phyloP scores from a whole-genome alignment of 352 stramenopile genomes.

The Phytophthora nicotianae region DNA sequence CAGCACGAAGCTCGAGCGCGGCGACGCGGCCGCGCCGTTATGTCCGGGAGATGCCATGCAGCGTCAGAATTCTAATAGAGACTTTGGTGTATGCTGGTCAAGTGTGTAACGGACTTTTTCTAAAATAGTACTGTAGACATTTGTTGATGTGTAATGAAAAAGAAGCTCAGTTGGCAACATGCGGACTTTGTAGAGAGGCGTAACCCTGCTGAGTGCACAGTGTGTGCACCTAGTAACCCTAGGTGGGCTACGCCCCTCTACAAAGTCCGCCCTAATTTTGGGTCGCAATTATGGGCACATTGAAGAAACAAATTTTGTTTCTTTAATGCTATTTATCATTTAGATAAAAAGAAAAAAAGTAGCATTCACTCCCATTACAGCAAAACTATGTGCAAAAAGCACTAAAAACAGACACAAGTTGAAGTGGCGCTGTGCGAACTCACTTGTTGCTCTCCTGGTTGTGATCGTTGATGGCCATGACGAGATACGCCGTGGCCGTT shows the following conservation, averaged over 20 bases:
- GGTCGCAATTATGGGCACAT: no score
- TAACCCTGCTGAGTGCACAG: no score
- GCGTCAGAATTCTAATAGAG: conserved; percentile 4
- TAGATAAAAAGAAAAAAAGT: background rate
- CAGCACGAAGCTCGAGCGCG: conserved; percentile 67
- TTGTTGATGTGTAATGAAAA: background rate
- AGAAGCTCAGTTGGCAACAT: background rate
- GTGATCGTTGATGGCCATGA: conserved; percentile 38
- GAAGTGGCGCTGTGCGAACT: conserved; percentile 2
- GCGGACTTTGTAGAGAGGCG: conserved; percentile 21
- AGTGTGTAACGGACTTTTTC: conserved; percentile 1
- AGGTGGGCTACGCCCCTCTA: no score
- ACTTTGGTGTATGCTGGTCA: conserved; percentile 23
- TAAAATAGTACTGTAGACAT: conserved; percentile 9
- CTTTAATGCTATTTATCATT: no score
- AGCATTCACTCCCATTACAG: background rate
- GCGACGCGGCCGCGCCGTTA: conserved; percentile 32
- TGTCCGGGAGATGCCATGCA: conserved; percentile 22
- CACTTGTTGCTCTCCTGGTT: conserved; percentile 20
- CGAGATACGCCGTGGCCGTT: conserved; percentile 38
- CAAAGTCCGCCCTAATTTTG: no score
- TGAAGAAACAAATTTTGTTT: conserved; percentile 4
- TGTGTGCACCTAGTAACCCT: no score
- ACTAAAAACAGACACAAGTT: conserved; percentile 20
- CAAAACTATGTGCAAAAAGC: conserved; percentile 6